Evolutionary conservation across 495 filamentous ascomycete genomes (phyloP).

Genomic region (Penicillium soppii): DNA sequence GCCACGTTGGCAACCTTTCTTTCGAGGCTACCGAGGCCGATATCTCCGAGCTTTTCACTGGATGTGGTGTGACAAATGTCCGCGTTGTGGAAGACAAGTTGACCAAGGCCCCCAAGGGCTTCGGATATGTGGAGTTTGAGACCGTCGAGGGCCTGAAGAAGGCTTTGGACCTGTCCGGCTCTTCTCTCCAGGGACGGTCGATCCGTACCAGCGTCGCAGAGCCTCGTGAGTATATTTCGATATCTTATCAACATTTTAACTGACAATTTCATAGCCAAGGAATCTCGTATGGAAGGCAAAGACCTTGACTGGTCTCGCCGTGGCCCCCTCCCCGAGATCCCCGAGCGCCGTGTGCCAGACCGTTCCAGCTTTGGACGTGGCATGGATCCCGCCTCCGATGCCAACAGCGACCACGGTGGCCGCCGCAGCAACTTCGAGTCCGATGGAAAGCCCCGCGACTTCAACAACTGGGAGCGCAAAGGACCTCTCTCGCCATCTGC

Average conservation of each 20-base stretch:
- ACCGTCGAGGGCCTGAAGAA: constrained; percentile 87
- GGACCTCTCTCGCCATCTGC: constrained; percentile 79
- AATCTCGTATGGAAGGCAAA: constrained; percentile 48
- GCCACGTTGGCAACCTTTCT: constrained; percentile 92
- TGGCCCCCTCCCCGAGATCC: constrained; percentile 78
- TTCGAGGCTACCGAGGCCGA: constrained; percentile 84
- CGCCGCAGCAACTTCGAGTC: constrained; percentile 58
- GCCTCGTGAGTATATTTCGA: constrained; percentile 61
- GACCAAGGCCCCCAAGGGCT: constrained; percentile 90
- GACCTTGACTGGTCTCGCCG: constrained; percentile 81
- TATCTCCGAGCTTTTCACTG: constrained; percentile 79
- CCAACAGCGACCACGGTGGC: constrained; percentile 49
- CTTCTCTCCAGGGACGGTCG: constrained; percentile 77
- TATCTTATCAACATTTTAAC: constrained; percentile 10
- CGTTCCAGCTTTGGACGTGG: constrained; percentile 48
- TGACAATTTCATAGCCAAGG: constrained; percentile 65
- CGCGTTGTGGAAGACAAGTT: constrained; percentile 95
- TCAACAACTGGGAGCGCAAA: constrained; percentile 92
- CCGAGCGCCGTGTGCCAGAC: constrained; percentile 49
- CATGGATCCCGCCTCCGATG: constrained; percentile 52
- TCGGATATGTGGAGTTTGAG: constrained; percentile 94
- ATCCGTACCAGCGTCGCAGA: constrained; percentile 87
- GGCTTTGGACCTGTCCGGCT: constrained; percentile 77
- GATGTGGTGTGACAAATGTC: constrained; percentile 81
- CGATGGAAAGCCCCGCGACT: constrained; percentile 83